Conservation (phyloP, 176 grass and related monocot genomes). For the Chloris gayana region DNA sequence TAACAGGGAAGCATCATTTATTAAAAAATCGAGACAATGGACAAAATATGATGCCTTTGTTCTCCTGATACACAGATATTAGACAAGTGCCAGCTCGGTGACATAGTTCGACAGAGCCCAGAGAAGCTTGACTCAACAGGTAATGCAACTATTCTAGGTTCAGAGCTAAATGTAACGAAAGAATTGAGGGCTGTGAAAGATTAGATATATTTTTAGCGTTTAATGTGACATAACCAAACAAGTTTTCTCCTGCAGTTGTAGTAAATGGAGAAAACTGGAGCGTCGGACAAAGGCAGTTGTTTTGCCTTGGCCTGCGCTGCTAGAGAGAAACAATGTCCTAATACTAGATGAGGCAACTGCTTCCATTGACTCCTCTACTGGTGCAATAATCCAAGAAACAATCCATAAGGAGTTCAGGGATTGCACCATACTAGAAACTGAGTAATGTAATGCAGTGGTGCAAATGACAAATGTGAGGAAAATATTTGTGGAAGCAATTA, state of each 20-base stretch:
- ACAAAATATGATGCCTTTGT: neutral
- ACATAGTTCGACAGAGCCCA: slow-evolving; percentile 63
- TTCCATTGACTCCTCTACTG: slow-evolving; percentile 83
- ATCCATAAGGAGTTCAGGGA: slow-evolving; percentile 65
- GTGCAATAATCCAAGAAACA: slow-evolving; percentile 75
- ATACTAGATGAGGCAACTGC: slow-evolving; percentile 89
- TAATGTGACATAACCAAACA: slow-evolving; percentile 16
- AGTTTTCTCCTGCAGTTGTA: slow-evolving; percentile 53
- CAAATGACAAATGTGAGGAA: no score
- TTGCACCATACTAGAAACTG: slow-evolving; percentile 68
- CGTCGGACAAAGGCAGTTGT: slow-evolving; percentile 78
- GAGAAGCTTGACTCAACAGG: slow-evolving; percentile 85
- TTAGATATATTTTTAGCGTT: slow-evolving; percentile 1
- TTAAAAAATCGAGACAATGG: no score
- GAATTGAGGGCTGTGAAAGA: no score
- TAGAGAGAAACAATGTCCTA: slow-evolving; percentile 78
- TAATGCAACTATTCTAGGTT: slow-evolving; percentile 32
- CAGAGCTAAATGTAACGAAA: no score
- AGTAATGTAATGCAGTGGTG: no score
- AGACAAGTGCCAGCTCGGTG: slow-evolving; percentile 90
- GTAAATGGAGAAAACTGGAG: slow-evolving; percentile 99
- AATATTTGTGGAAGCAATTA: no score
- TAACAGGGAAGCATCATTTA: no score
- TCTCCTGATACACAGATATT: slow-evolving; percentile 52
- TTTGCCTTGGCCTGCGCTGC: slow-evolving; percentile 80